phyloP scores from a whole-genome alignment of 306 rosid genomes.

The Trifolium subterraneum region DNA sequence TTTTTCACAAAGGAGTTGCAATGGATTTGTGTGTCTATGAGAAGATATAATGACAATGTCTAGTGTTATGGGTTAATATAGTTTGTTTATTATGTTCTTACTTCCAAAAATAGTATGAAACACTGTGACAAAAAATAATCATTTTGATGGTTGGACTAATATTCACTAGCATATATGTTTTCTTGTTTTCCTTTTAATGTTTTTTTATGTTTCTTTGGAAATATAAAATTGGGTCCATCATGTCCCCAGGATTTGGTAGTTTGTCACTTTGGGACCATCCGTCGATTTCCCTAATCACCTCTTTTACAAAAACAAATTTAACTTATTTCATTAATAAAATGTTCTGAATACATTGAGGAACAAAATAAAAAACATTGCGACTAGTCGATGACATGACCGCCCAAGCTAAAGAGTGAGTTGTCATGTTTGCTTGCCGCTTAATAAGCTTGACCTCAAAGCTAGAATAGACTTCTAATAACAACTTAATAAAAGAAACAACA shows the following conservation, averaged over 20 bases:
- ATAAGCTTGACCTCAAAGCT: no score
- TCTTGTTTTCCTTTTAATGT: not conserved
- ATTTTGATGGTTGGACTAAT: conserved; percentile 36
- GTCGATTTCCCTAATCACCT: not conserved
- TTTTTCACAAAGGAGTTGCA: conserved; percentile 33
- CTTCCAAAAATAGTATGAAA: conserved; percentile 44
- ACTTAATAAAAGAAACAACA: no score
- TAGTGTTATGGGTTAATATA: conserved; percentile 41
- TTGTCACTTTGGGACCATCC: conserved; percentile 42
- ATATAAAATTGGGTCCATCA: conserved; percentile 45
- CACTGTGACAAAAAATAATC: conserved; percentile 39
- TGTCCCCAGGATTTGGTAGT: conserved; percentile 44
- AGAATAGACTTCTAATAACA: no score
- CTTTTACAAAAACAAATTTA: no score
- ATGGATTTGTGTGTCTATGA: conserved; percentile 44
- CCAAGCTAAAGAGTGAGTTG: no score
- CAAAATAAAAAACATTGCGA: no score
- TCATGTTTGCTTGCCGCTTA: no score
- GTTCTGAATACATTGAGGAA: no score
- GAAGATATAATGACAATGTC: conserved; percentile 56
- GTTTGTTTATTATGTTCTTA: conserved; percentile 30
- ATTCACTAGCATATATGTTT: conserved; percentile 31
- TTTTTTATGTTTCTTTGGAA: conserved; percentile 35
- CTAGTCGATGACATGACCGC: no score
- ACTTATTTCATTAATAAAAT: no score